Evolutionary conservation across 495 filamentous ascomycete genomes (phyloP), one percentile per base, ranked within the genome.

Genomic region (Xylaria palmicola): DNA sequence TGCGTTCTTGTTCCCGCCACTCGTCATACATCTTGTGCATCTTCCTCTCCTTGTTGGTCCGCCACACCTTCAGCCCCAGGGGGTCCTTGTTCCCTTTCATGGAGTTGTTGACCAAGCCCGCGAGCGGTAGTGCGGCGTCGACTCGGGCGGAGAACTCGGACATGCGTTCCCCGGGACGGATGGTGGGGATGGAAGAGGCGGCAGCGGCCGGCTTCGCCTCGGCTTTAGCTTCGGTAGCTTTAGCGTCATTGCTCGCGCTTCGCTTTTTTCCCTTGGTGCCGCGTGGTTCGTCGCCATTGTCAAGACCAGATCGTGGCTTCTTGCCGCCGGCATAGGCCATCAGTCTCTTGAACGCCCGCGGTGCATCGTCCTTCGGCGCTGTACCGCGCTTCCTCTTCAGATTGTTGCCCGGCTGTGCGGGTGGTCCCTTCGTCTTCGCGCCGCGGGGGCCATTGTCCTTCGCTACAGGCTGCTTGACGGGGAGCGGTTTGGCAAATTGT

Each of bases 121-220:
- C 75, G 9, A 98, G 71, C 0, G 94, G 94, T 22, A 98, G 75
- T 2, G 90, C 88, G 27, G 90, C 88, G 67, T 98, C 88, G 7
- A 98, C 94, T 6, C 94, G 86, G 39, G 90, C 87, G 2, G 85
- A 77, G 71, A 96, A 98, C 57, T 94, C 90, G 1, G 85, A 85
- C 59, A 98, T 77, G 26, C 82, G 81, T 74, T 98, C 94, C 19
- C 90, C 89, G 0, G 92, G 91, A 10, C 84, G 78, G 51, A 98
- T 97, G 48, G 81, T 90, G 5, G 84, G 88, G 1, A 83, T 63
- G 6, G n/a, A n/a, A n/a, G n/a, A n/a, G n/a, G 75, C 69, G 24
- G 51, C 51, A 3, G 56, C 9, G 10, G 67, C 12, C 2, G 56
- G 43, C 7, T 52, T n/a, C 36, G 24, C 48, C 8, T 70, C 65